Conservation (phyloP, 2,329 filamentous ascomycete species). For the Cordyceps tenuipes region DNA sequence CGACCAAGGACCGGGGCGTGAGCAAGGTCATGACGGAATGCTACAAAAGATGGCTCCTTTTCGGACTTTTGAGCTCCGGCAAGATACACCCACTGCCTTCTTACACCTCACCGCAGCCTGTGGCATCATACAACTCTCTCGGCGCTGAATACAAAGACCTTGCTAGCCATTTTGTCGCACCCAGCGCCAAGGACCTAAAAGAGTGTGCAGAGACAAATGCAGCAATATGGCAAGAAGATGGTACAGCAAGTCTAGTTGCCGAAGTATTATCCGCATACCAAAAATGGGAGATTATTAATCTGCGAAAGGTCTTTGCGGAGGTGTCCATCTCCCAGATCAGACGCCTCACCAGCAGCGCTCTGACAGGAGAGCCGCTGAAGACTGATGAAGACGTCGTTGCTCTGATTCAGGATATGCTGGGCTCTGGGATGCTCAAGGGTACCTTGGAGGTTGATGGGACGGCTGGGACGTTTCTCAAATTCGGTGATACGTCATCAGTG, state of each 20-base stretch:
- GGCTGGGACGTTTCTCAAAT: slow-evolving; percentile 41
- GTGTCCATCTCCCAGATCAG: slow-evolving; percentile 47
- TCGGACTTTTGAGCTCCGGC: slow-evolving; percentile 64
- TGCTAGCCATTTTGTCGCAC: slow-evolving; percentile 56
- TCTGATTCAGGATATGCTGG: slow-evolving; percentile 49
- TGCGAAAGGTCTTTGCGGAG: slow-evolving; percentile 63
- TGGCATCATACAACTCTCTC: slow-evolving; percentile 48
- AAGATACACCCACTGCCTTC: slow-evolving; percentile 46
- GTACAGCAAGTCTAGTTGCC: slow-evolving; percentile 61
- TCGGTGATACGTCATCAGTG: slow-evolving; percentile 33
- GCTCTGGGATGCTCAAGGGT: slow-evolving; percentile 43
- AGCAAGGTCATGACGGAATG: slow-evolving; percentile 80
- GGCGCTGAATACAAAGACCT: slow-evolving; percentile 65
- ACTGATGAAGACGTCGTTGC: slow-evolving; percentile 35
- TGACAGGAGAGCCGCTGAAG: slow-evolving; percentile 38
- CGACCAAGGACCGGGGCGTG: slow-evolving; percentile 50
- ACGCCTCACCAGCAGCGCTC: slow-evolving; percentile 42
- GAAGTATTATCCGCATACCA: slow-evolving; percentile 65
- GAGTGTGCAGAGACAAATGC: slow-evolving; percentile 52
- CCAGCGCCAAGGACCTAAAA: slow-evolving; percentile 47
- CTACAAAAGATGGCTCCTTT: slow-evolving; percentile 84
- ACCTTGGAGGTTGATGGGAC: slow-evolving; percentile 38
- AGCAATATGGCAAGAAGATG: slow-evolving; percentile 59
- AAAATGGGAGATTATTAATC: slow-evolving; percentile 63
- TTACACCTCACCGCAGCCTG: slow-evolving; percentile 42